phyloP scores from a whole-genome alignment of 768 basidiomycete species.

The Lentinula sp. region DNA sequence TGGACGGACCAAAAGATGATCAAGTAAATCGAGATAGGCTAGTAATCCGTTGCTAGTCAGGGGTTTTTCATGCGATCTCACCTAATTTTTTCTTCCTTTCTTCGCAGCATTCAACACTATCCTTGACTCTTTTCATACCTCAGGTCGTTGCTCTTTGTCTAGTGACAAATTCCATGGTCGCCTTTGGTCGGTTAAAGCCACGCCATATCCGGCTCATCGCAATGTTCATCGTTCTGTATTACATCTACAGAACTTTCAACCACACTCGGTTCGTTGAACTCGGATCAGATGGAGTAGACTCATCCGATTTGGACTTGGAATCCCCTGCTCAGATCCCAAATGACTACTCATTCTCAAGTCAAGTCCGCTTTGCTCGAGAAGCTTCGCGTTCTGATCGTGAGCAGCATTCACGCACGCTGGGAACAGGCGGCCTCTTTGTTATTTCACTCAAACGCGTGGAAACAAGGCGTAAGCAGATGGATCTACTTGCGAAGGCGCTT shows the following conservation, averaged over 20 bases:
- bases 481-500: neutral
- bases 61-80: neutral
- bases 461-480: neutral
- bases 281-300: neutral
- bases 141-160: neutral
- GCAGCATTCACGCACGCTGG: neutral
- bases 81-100: neutral
- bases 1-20: too few species aligned
- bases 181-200: neutral
- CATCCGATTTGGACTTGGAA: too few species aligned
- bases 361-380: neutral
- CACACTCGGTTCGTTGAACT: neutral
- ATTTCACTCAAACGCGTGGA: neutral
- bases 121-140: neutral
- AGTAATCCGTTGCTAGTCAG: neutral
- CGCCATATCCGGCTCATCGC: neutral
- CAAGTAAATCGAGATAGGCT: neutral
- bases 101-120: neutral
- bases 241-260: neutral
- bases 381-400: neutral
- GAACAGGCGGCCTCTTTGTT: neutral
- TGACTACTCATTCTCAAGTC: neutral
- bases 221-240: neutral
- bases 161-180: neutral
- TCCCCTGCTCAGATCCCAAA: neutral